phyloP scores from a whole-genome alignment of 140 eudicot genomes.

The Ambrosia hybrid region DNA sequence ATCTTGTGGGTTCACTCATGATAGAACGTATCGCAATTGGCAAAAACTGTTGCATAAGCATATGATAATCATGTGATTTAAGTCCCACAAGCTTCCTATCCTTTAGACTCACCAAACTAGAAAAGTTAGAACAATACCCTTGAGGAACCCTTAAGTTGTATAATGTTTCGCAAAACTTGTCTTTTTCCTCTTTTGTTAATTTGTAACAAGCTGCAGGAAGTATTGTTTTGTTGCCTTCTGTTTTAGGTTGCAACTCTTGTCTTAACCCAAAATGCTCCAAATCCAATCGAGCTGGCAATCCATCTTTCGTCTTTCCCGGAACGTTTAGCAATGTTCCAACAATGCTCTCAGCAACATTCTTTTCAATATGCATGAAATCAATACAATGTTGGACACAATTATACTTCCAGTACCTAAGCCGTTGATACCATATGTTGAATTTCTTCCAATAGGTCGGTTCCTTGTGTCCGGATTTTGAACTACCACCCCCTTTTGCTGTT shows the following conservation, averaged over 20 bases:
- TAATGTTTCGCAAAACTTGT: slow-evolving; percentile 11
- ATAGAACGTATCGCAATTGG: slow-evolving; percentile 3
- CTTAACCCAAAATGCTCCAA: neutral
- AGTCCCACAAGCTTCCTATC: slow-evolving; percentile 12
- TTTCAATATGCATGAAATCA: slow-evolving; percentile 10
- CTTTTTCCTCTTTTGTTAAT: slow-evolving; percentile 8
- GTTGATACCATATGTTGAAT: slow-evolving; percentile 3
- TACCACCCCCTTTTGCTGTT: neutral
- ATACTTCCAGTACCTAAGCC: slow-evolving; percentile 1
- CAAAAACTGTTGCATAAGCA: slow-evolving; percentile 9
- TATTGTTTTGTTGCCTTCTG: neutral
- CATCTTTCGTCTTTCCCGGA: slow-evolving; percentile 10
- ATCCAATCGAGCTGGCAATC: neutral
- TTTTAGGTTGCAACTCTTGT: neutral
- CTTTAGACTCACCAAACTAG: neutral
- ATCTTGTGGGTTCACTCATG: slow-evolving; percentile 4
- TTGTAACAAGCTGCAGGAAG: slow-evolving; percentile 5
- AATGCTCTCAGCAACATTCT: slow-evolving; percentile 17
- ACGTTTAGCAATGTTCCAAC: slow-evolving; percentile 9
- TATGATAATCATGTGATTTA: slow-evolving; percentile 5
- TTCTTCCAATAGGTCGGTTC: slow-evolving; percentile 3
- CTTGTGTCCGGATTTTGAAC: too few species aligned
- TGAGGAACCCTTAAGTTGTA: slow-evolving; percentile 6
- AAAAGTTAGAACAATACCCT: slow-evolving; percentile 6
- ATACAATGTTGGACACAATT: slow-evolving; percentile 5